Base-by-base conservation (phyloP, 495 filamentous ascomycete genomes). In the Sordaria brevicollis region DNA sequence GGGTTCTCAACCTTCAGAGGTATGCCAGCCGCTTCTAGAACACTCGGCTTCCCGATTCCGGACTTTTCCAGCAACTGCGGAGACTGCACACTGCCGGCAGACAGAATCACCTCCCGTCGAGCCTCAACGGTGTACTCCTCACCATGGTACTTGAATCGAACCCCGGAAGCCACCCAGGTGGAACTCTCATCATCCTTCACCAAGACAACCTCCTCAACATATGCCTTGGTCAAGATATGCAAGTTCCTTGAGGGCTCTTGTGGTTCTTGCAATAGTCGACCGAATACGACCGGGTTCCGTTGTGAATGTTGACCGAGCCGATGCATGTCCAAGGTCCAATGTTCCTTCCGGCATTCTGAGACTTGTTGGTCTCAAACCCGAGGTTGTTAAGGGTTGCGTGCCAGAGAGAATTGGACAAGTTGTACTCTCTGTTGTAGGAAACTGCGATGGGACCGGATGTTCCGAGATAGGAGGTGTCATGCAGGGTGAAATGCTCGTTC, bases 41-140 rank as follows among this genome's bases (percentile, higher is more conserved):
- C 54, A 10, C 73, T 68, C 4, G 69, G 67, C 10, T 72, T 70
- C 0, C 88, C 88, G 33, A 89, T 79, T 3, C 88, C 88, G 6
- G 86, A 89, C 1, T 89, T 74, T 73, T 89, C 84, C 0, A 90
- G 81, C 3, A 89, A 67, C 73, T 89, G 83, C 0, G 86, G 85
- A 0, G 84, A 82, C 54, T 86, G 79, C 38, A 88, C 70, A 0
- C 80, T 73, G 0, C 88, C 88, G 1, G 84, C 85, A 2, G 83
- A 79, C 35, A 89, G 66, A 65, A 90, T 84, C 25, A 89, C 80
- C 68, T 90, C 87, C 8, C 79, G 68, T 15, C 71, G 70, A 2
- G 79, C 79, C 41, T 31, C 74, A 5, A 70, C 81, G 5, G 39
- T 77, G 65, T 76, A 81, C 41, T 62, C 19, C 5, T 67, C 57